Evolutionary conservation across 805 yeast genomes (phyloP).

Genomic region (Myxozyma vanderwaltii): DNA sequence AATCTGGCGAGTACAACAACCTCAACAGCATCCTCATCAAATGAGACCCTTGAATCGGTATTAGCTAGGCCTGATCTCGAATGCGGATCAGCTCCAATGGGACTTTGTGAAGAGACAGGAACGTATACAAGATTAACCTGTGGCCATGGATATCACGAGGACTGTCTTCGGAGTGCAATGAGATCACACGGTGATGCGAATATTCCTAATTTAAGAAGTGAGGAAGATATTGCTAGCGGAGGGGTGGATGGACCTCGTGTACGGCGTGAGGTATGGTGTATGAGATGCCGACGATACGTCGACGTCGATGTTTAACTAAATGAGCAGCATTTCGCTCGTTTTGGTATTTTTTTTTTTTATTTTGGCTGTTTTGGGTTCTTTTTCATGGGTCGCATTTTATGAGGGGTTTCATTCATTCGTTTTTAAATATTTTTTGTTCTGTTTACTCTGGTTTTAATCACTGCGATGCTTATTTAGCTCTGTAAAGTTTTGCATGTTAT

Average conservation of each 20-base stretch:
- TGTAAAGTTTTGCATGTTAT: no score
- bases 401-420: not conserved
- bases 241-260: conserved; percentile 17
- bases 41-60: conserved; percentile 6
- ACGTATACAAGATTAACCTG: conserved; percentile 36
- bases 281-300: conserved; percentile 39
- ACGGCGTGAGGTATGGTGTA: conserved; percentile 40
- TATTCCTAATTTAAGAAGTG: conserved; percentile 35
- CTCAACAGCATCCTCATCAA: not conserved
- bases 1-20: not conserved
- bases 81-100: conserved; percentile 37
- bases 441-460: no score
- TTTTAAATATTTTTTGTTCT: not conserved
- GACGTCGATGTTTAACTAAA: conserved; percentile 26
- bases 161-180: conserved; percentile 38
- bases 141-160: conserved; percentile 41
- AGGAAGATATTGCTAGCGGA: conserved; percentile 19
- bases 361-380: not conserved
- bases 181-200: conserved; percentile 40
- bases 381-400: not conserved
- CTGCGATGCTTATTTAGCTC: no score
- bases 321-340: not conserved
- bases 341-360: not conserved
- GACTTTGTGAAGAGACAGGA: conserved; percentile 35
- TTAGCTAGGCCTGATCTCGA: conserved; percentile 36